Conservation (phyloP, 2,329 filamentous ascomycete species). For the Xylaria polymorpha region DNA sequence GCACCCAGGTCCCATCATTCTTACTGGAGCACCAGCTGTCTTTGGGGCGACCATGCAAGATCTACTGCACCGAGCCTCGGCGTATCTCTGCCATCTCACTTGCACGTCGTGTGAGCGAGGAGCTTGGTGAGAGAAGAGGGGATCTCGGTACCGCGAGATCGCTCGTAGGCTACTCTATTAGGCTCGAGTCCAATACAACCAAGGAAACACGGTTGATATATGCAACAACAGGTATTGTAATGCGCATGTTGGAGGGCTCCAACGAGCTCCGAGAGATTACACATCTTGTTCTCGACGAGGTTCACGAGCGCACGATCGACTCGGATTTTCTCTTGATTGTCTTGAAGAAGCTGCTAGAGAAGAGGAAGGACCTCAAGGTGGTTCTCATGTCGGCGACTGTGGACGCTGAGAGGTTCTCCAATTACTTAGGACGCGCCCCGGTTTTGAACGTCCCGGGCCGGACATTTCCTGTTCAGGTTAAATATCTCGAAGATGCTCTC, state of each 20-base stretch:
- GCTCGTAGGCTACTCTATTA: conserved; percentile 92
- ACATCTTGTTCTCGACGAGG: conserved; percentile 95
- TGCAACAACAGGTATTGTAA: conserved; percentile 92
- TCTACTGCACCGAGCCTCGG: conserved; percentile 95
- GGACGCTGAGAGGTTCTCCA: conserved; percentile 89
- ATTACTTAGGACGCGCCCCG: conserved; percentile 86
- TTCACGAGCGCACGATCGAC: conserved; percentile 95
- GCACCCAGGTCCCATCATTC: conserved; percentile 95
- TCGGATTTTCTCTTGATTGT: conserved; percentile 96
- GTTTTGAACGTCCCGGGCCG: conserved; percentile 91
- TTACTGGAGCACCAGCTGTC: conserved; percentile 89
- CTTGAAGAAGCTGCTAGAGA: conserved; percentile 81
- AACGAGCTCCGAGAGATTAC: conserved; percentile 90
- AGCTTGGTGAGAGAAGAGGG: conserved; percentile 84
- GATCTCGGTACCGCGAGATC: conserved; percentile 87
- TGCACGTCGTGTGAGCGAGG: conserved; percentile 91
- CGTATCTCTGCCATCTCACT: conserved; percentile 96
- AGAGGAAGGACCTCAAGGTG: conserved; percentile 86
- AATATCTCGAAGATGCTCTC: conserved; percentile 91
- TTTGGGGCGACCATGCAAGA: conserved; percentile 83
- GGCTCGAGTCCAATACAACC: conserved; percentile 87
- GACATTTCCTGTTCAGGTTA: conserved; percentile 90
- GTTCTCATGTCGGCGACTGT: conserved; percentile 98
- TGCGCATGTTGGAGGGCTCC: conserved; percentile 94
- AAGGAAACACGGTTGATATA: conserved; percentile 87